Evolutionary conservation across 345 rosid species (phyloP), one percentile per base, ranked within the genome.

Genomic region (Leavenworthia alabamica): DNA sequence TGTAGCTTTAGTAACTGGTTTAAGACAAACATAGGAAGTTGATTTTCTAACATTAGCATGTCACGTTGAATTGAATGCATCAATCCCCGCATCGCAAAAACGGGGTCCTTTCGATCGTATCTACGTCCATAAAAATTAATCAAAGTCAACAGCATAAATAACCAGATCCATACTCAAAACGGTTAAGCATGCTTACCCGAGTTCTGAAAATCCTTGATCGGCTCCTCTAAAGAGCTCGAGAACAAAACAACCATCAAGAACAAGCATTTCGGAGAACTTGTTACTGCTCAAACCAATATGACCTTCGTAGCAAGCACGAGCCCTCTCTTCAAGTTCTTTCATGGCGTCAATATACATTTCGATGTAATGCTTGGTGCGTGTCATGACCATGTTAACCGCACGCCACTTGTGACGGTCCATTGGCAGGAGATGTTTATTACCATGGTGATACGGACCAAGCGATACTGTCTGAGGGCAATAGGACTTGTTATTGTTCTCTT

Each of bases 331-430:
- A 2, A 89, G 68, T 48, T 82, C 88, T 64, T 77, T 81, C 52
- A 85, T 68, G 4, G 84, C 70, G 15, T 89, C 88, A 19, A 92
- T 80, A 56, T 76, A 92, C 22, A 68, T 5, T 58, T 74, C 67
- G 10, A 92, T 76, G 19, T 62, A 74, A 35, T 82, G 86, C 5
- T 65, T 46, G 1, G 77, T 73, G 48, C 92, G 90, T 76, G 66
- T 71, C 6, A 92, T 73, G 43, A 86, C 73, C 74, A 40, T 84
- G 68, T 83, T 73, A 56, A 92, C 81, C 15, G 89, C 75, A 3
- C 89, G 86, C 95, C 95, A 92, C 52, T 88, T 89, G 68, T 88
- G 96, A 45, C 78, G 80, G 7, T 88, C 95, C 95, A 86, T 84
- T 46, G 78, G 80, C n/a, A 83, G 77, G 4, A 92, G 79, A 9